Evolutionary conservation across 2,329 filamentous ascomycete genomes (phyloP), one percentile per base, ranked within the genome.

Genomic region (Cladosporium sp.): DNA sequence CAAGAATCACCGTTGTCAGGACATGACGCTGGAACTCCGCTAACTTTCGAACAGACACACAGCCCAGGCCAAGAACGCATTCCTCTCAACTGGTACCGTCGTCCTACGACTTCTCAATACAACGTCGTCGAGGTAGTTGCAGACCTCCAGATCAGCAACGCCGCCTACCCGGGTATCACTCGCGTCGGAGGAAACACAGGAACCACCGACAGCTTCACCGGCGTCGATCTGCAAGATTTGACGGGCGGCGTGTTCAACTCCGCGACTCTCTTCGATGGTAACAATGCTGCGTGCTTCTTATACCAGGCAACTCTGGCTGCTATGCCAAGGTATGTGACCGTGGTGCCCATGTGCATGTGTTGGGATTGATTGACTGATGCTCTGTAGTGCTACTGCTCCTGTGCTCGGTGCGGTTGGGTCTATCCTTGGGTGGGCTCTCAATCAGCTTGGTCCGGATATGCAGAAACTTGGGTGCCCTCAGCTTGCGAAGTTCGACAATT

Each of bases 181-280:
- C 11, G 15, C 30, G 10, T 55, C 15, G 24, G 59, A 11, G 36
- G 36, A 3, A 47, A 30, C 34, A 61, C 59, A 11, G 24, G 59
- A 4, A 61, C 11, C 18, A 49, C 44, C 18, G 76, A 78, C 69
- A 72, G 74, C 24, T 79, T 79, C 68, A 71, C 72, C 32, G 76
- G 76, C 10, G 64, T 80, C 30, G 70, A 80, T 63, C 67, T 78
- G 4, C 66, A 49, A 8, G 71, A 79, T 59, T 65, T 82, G 10
- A 79, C 78, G n/a, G 74, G 74, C 12, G 80, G 80, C 28, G 72
- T 84, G 0, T 79, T 81, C 67, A 84, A 85, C 64, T 62, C 64
- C 24, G 26, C 59, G 2, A 66, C 55, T n/a, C 65, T 73, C 8
- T 61, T 70, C 64, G 47, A 68, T 24, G 76, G 74, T 11, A 77